Evolutionary conservation across 2,329 filamentous ascomycete genomes (phyloP), one percentile per base, ranked within the genome.

Genomic region (Capronia americana): DNA sequence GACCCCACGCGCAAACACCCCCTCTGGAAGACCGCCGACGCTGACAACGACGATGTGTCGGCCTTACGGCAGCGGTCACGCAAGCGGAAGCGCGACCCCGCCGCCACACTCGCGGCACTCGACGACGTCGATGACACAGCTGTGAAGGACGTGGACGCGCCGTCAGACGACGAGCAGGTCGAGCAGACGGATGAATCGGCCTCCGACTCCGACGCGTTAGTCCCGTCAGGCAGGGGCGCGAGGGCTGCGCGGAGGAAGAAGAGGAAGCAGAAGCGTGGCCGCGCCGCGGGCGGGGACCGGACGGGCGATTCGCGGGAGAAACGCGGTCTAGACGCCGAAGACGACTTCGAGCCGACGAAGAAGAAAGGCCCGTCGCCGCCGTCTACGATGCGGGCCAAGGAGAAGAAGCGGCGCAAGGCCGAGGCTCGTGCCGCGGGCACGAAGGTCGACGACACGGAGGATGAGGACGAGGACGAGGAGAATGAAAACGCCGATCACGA

Each of bases 1-100:
- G 84, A 86, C 70, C 80, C 81, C 5, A 77, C 75, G 53, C 81
- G 75, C 70, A 78, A 75, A 74, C 64, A 76, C 65, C 75, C 69
- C 57, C 77, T 73, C 66, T 75, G 71, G 67, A 73, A 72, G 67
- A 73, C 76, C 57, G 75, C 70, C 74, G 72, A 57, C 30, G 56
- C 71, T 60, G 48, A 44, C 5, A 64, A 63, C 48, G 56, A 46
- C 51, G 51, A 38, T 26, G 58, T 67, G 23, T 65, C 63, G 11
- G 34, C 51, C 28, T 55, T 64, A n/a, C 54, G 23, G 14, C 56
- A 57, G 23, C 64, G 65, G 44, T 80, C 79, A 61, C 77, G 74
- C 14, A 74, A 63, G 63, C 65, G 51, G 57, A 77, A 74, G 64
- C 73, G 75, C 50, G 65, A 72, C 3, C 67, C 63, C 68, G 60